These are phyloP conservation scores for Fusarium duplospermum DNA, from an alignment of 2,329 filamentous ascomycete species.

Conservation along the genomic window DNA sequence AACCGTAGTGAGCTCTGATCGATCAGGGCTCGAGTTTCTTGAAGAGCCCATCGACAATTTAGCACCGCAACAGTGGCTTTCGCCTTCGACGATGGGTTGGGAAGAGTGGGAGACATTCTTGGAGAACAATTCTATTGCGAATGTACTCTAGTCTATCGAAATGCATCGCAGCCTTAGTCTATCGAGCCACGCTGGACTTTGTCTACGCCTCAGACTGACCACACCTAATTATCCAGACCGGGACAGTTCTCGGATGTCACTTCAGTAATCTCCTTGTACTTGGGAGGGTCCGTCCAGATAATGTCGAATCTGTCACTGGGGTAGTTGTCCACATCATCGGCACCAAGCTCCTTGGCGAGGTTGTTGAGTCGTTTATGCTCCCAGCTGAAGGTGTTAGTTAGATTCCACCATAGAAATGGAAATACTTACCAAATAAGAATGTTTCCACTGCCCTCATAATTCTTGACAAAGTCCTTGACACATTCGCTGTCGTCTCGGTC, in stretches of 20 bases:
- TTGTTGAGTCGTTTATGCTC: constrained; percentile 65
- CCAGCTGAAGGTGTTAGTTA: constrained; percentile 57
- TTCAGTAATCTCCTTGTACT: constrained; percentile 59
- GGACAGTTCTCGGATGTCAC: constrained; percentile 64
- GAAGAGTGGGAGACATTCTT: constrained; percentile 16
- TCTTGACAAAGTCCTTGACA: constrained; percentile 61
- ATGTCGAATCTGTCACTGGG: constrained; percentile 62
- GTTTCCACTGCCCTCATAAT: constrained; percentile 63
- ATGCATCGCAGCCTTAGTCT: not conserved
- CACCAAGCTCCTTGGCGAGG: constrained; percentile 64
- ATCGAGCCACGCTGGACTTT: not conserved
- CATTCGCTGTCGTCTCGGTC: constrained; percentile 66
- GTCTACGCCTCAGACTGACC: not conserved
- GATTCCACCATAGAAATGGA: not conserved
- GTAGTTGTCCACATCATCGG: constrained; percentile 61
- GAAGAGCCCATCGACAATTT: constrained; percentile 9
- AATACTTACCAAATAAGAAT: constrained; percentile 64
- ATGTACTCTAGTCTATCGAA: not conserved
- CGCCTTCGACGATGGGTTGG: constrained; percentile 23
- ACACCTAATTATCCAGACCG: constrained; percentile 57
- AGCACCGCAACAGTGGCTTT: constrained; percentile 25
- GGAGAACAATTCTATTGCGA: not conserved
- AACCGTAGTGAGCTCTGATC: not conserved
- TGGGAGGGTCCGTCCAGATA: constrained; percentile 67
- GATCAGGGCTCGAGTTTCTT: not conserved